phyloP scores from a whole-genome alignment of 2,329 filamentous ascomycete species.

The Fusarium pilosicola region DNA sequence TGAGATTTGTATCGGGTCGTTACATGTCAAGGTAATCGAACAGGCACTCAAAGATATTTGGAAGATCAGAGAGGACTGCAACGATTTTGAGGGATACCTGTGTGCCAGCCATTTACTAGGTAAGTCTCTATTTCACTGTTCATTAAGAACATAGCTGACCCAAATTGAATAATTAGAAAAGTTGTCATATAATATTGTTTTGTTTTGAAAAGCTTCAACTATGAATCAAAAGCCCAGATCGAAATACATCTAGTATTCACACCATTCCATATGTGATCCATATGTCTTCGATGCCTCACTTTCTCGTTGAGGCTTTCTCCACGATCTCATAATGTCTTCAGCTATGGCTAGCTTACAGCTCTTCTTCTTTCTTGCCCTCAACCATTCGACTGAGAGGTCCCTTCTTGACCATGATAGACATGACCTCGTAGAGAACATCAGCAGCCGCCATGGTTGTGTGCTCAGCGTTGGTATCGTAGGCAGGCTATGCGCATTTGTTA shows the following conservation, averaged over 20 bases:
- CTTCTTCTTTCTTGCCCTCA: constrained; percentile 12
- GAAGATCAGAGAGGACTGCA: constrained; percentile 32
- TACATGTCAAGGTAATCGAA: constrained; percentile 41
- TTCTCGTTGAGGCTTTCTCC: too few species aligned
- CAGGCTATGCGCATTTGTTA: constrained; percentile 55
- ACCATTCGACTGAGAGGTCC: constrained; percentile 70
- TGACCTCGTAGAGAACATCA: constrained; percentile 78
- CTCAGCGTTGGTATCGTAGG: constrained; percentile 78
- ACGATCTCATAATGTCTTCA: too few species aligned
- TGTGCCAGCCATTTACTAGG: constrained; percentile 39
- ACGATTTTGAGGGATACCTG: constrained; percentile 30
- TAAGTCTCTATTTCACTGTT: constrained; percentile 1
- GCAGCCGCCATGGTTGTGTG: constrained; percentile 79
- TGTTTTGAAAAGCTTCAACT: constrained; percentile 17
- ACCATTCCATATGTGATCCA: too few species aligned
- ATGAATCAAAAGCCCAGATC: too few species aligned
- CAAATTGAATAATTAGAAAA: constrained; percentile 19
- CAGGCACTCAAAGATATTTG: constrained; percentile 44
- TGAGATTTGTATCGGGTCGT: constrained; percentile 39
- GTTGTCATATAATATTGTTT: constrained; percentile 44
- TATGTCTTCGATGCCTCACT: too few species aligned
- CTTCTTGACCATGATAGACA: constrained; percentile 85
- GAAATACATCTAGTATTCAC: too few species aligned
- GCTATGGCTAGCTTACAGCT: background rate
- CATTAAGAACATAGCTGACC: too few species aligned